Base-by-base conservation (phyloP, 306 rosid species). In the Sophora flavescens region DNA sequence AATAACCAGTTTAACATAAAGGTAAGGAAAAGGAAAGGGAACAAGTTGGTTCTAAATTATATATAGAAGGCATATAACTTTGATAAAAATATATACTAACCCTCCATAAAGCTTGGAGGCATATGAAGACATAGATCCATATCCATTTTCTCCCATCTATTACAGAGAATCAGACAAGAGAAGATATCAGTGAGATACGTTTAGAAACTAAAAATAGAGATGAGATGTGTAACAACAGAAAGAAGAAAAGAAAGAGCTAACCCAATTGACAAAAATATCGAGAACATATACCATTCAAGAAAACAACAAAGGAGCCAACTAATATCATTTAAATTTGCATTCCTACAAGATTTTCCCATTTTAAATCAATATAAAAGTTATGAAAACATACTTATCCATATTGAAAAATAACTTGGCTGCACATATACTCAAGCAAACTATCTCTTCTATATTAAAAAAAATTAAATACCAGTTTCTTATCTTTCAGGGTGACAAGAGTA, bases 111-210 rank as follows among this genome's bases (percentile, higher is more conserved):
- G 80, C 80, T 87, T 88, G 83, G 87, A 79, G 56, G 94, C 82
- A 82, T 88, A 93, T 8, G 91, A 88, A 48, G 99, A 80, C 73
- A 89, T 72, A 56, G 93, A 86, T 70, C 97, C 91, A 58, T 89
- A 96, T 80, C 88, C 91, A 89, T 80, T 87, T 76, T 96, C 99
- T 33, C 90, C 91, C 88, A 87, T 86, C 99, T 96, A 78, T 72
- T 68, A 66, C 74, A 70, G 39, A 67, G 70, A 80, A 44, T 39
- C 48, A 61, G 76, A 58, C 58, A 72, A 77, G 61, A 56, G 18
- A 16, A 54, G 47, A 32, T 30, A 63, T 76, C 60, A 80, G 76
- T 68, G 78, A 47, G 8, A 83, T 44, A 64, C 45, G 14, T 63
- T 75, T 63, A 61, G 9, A 74, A 62, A 61, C 51, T 67, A 36